Evolutionary conservation across 2,329 filamentous ascomycete genomes (phyloP).

Genomic region (Metarhizium brunneum): DNA sequence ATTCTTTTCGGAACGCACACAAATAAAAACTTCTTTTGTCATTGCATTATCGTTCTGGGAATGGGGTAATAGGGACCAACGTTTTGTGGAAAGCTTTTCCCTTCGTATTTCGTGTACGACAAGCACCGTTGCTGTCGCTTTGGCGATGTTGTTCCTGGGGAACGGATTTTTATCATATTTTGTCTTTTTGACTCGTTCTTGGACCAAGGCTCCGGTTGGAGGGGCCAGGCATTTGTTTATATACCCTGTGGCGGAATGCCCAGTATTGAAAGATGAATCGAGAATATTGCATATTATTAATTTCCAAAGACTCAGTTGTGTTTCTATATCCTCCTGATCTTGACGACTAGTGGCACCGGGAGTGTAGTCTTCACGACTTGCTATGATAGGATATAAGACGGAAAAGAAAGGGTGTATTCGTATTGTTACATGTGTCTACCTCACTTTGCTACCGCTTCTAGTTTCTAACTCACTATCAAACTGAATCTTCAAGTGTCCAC

Average conservation of each 20-base stretch:
- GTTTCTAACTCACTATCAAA: background rate
- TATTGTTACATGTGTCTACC: conserved; percentile 5
- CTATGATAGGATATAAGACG: background rate
- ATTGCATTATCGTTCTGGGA: conserved; percentile 1
- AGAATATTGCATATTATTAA: background rate
- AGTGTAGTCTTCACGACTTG: no score
- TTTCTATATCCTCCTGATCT: background rate
- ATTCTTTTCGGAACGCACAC: background rate
- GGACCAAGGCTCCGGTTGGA: background rate
- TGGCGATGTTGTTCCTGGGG: background rate
- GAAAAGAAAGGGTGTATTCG: background rate
- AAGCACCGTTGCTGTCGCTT: background rate
- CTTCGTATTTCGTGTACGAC: conserved; percentile 2
- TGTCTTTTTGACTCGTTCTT: background rate
- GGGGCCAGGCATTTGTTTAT: background rate
- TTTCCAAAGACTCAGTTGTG: background rate
- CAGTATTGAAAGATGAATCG: background rate
- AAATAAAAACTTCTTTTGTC: background rate
- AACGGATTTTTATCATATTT: background rate
- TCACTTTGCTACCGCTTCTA: background rate
- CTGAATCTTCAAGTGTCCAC: conserved; percentile 41
- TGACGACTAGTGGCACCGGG: background rate
- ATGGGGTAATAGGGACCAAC: background rate
- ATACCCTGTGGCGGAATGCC: background rate
- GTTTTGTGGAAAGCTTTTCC: background rate